phyloP scores from a whole-genome alignment of 345 rosid species.

The Lumnitzera racemosa region DNA sequence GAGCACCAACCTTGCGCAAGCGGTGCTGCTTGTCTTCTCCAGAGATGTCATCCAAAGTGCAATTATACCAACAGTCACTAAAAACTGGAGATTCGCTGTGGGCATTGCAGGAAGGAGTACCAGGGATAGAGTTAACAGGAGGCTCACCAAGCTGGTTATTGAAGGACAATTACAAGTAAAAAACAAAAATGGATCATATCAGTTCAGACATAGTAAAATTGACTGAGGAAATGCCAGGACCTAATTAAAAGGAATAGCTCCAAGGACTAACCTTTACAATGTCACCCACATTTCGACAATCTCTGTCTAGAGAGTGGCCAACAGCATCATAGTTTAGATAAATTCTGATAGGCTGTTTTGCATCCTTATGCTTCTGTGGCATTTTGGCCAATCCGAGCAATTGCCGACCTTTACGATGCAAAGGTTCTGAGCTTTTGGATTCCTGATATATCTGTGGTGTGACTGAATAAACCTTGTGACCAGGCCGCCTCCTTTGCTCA shows the following conservation, averaged over 20 bases:
- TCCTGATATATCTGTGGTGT: constrained; percentile 85
- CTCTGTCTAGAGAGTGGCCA: constrained; percentile 88
- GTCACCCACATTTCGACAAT: constrained; percentile 76
- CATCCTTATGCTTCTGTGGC: constrained; percentile 30
- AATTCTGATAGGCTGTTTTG: constrained; percentile 84
- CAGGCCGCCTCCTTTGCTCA: constrained; percentile 80
- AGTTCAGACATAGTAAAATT: background rate
- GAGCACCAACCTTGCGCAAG: constrained; percentile 64
- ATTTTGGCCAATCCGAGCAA: constrained; percentile 49
- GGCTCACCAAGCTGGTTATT: constrained; percentile 87
- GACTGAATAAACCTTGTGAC: constrained; percentile 69
- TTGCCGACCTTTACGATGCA: constrained; percentile 60
- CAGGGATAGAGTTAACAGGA: constrained; percentile 36
- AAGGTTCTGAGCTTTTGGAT: constrained; percentile 24
- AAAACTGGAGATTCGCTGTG: constrained; percentile 65
- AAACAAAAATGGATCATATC: background rate
- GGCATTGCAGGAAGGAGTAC: constrained; percentile 71
- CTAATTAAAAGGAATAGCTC: background rate
- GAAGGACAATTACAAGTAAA: constrained; percentile 11
- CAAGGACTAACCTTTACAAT: constrained; percentile 71
- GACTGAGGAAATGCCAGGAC: background rate
- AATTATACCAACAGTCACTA: constrained; percentile 97
- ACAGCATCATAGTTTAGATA: constrained; percentile 97
- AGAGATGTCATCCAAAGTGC: constrained; percentile 87
- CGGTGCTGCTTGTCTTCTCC: constrained; percentile 82